Evolutionary conservation across 345 rosid genomes (phyloP).

Genomic region (Gossypium raimondii): DNA sequence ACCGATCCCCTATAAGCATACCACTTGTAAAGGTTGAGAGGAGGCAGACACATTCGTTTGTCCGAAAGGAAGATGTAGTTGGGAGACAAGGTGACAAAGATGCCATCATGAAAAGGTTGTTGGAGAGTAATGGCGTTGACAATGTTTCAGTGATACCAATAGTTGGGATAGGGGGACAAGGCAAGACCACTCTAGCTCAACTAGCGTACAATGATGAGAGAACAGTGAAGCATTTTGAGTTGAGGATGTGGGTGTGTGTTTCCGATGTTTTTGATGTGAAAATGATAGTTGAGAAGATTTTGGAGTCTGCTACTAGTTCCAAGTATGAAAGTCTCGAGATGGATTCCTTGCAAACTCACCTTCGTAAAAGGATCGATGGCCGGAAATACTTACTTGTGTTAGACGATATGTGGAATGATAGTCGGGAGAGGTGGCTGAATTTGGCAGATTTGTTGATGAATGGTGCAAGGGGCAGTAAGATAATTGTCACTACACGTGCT

Average conservation of each 20-base stretch:
- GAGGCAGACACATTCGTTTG: conserved; percentile 5
- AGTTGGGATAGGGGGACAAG: conserved; percentile 23
- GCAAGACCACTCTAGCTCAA: conserved; percentile 30
- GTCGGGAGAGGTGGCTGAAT: conserved; percentile 9
- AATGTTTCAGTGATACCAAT: conserved; percentile 25
- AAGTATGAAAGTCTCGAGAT: background rate
- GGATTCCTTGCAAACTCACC: conserved; percentile 5
- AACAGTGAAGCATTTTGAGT: conserved; percentile 14
- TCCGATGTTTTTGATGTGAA: conserved; percentile 17
- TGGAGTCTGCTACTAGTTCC: conserved; percentile 7
- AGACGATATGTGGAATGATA: conserved; percentile 26
- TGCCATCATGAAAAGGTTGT: conserved; percentile 4
- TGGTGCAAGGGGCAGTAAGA: conserved; percentile 19
- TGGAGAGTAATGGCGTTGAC: background rate
- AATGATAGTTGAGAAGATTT: conserved; percentile 5
- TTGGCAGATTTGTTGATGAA: conserved; percentile 7
- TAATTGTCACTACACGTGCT: conserved; percentile 22
- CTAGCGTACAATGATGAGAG: conserved; percentile 16
- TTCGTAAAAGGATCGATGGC: conserved; percentile 9
- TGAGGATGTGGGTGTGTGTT: conserved; percentile 24
- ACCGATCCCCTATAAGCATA: background rate
- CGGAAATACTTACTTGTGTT: conserved; percentile 23
- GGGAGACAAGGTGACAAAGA: conserved; percentile 26
- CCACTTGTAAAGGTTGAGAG: background rate
- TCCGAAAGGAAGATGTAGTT: background rate